Base-by-base conservation (phyloP, 1,139 yeast genomes). In the Kazachstania sp. region DNA sequence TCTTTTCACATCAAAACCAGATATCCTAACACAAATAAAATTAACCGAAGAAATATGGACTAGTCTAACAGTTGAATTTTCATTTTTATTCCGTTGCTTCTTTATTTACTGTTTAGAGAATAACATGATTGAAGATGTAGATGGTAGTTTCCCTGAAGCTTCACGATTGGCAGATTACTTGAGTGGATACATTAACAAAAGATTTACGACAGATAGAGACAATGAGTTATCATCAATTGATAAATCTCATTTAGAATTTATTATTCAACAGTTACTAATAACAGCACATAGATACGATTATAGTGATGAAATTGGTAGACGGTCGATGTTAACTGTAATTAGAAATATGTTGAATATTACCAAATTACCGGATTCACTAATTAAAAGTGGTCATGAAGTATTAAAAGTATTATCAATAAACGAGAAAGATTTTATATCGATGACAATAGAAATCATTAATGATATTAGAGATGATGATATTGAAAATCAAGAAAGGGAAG, bases 251-350 rank as follows among this genome's bases (percentile, higher is more conserved):
- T 63, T 81, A 36, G 90, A 86, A 55, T 90, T 83, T 59, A 78
- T 88, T 43, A 75, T 87, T 41, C 79, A 81, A 50, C 96, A 92
- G 62, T 64, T 94, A 32, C 65, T 92, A 37, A 67, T 72, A 8
- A 77, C 87, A 37, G 82, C 92, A 0, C 75, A 75, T 40, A 78
- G 78, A 37, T 85, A 83, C 60, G 98, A 92, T 63, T 87, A 79
- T 59, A 83, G 90, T 54, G 98, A 92, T 67, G 97, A 90, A 63
- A 78, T 86, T 45, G 97, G 97, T 6, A 78, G 97, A 60, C 75
- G 95, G 61, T 79, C 81, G 44, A 83, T 87, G 80, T 68, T 87
- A 41, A 83, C 80, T 46, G 76, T 84, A 5, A 73, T 88, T 16
- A 77, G 96, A 66, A 71, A 78, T 30, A 70, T 81, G 12, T 67